phyloP scores from a whole-genome alignment of 305 asterid species.

The Rubia peregrina region DNA sequence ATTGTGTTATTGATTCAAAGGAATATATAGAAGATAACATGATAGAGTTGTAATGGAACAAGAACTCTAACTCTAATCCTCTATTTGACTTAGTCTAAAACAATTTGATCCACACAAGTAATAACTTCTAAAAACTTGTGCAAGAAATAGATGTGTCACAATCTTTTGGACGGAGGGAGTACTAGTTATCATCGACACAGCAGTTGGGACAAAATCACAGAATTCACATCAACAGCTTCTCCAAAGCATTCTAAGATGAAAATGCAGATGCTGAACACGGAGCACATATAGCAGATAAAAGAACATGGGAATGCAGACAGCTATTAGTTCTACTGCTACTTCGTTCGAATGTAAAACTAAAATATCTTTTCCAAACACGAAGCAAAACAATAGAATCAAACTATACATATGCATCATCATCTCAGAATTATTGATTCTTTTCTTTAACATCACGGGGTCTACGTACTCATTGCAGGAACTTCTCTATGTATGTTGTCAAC shows the following conservation, averaged over 20 bases:
- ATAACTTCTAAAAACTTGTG: too few species aligned
- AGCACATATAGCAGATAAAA: not conserved
- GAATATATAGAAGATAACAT: too few species aligned
- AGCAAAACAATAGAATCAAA: slow-evolving; percentile 17
- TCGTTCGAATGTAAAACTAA: slow-evolving; percentile 10
- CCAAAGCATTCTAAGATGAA: not conserved
- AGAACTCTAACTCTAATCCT: too few species aligned
- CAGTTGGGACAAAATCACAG: not conserved
- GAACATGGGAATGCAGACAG: not conserved
- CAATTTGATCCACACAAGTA: too few species aligned
- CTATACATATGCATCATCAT: slow-evolving; percentile 22
- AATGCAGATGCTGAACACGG: not conserved
- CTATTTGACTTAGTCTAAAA: too few species aligned
- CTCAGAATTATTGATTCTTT: slow-evolving; percentile 16
- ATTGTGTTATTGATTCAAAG: too few species aligned
- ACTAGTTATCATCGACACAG: not conserved
- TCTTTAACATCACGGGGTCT: slow-evolving; percentile 11
- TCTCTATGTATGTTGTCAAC: slow-evolving; percentile 60
- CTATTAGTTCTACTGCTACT: not conserved
- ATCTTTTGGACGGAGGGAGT: too few species aligned
- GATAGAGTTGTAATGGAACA: too few species aligned
- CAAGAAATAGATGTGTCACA: too few species aligned
- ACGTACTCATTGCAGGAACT: slow-evolving; percentile 47
- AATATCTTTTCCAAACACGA: slow-evolving; percentile 11
- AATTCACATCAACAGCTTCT: too few species aligned